phyloP scores from a whole-genome alignment of 257 asterid genomes.

The Leonotis leonurus region DNA sequence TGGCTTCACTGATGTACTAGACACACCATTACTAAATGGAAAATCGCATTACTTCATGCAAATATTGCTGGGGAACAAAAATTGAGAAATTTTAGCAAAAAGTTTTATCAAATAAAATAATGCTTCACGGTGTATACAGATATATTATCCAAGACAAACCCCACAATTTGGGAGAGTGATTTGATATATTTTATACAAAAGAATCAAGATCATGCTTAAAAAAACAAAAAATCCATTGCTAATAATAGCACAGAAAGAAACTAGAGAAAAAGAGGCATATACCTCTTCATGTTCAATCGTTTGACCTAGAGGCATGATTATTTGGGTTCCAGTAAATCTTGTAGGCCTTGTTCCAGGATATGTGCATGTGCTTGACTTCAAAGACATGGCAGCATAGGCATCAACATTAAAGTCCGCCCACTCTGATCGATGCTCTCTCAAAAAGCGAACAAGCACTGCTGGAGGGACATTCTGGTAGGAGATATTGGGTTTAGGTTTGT shows the following conservation, averaged over 20 bases:
- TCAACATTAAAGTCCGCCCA: slow-evolving; percentile 88
- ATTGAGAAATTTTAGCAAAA: not conserved
- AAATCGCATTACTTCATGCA: not conserved
- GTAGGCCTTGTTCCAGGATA: slow-evolving; percentile 69
- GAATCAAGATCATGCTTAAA: not conserved
- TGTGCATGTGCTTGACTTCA: slow-evolving; percentile 55
- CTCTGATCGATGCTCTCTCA: slow-evolving; percentile 91
- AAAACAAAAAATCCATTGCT: not conserved
- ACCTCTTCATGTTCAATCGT: slow-evolving; percentile 94
- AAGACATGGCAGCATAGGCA: slow-evolving; percentile 66
- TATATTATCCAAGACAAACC: no score
- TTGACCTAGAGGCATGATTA: slow-evolving; percentile 82
- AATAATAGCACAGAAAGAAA: not conserved
- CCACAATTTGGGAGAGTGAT: not conserved
- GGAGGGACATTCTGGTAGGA: slow-evolving; percentile 70
- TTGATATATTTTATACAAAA: not conserved
- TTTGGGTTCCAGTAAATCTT: slow-evolving; percentile 79
- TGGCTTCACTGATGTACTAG: not conserved
- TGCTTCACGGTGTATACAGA: not conserved
- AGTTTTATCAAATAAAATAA: not conserved
- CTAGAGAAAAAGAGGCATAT: not conserved
- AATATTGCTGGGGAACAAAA: not conserved
- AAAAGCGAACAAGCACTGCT: slow-evolving; percentile 72
- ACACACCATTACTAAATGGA: not conserved
- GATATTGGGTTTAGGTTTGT: not conserved